phyloP scores from a whole-genome alignment of 2,329 filamentous ascomycete species.

The Colletotrichum sp. region DNA sequence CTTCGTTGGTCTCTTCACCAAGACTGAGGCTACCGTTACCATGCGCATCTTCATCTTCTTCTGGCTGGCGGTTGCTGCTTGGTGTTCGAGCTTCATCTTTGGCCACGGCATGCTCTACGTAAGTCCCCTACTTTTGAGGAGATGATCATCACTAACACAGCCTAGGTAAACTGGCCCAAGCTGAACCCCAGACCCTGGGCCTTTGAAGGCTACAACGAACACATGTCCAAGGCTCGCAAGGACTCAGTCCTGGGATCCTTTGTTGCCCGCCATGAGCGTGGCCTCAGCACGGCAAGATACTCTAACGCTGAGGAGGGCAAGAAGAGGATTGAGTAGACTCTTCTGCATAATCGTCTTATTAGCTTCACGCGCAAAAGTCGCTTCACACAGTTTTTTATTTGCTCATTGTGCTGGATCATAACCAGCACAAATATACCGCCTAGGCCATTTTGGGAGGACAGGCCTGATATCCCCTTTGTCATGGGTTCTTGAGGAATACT shows the following conservation, averaged over 20 bases:
- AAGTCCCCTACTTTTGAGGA: conserved; percentile 48
- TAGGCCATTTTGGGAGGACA: background rate
- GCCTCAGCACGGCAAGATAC: conserved; percentile 81
- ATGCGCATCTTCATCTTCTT: conserved; percentile 82
- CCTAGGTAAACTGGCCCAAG: conserved; percentile 96
- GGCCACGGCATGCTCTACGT: conserved; percentile 93
- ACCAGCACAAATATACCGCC: background rate
- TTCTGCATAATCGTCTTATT: background rate
- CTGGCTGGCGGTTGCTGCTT: conserved; percentile 73
- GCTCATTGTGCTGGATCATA: background rate
- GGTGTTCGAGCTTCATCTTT: conserved; percentile 79
- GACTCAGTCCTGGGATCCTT: conserved; percentile 82
- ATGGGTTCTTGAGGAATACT: background rate
- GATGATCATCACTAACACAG: background rate
- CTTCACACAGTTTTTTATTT: background rate
- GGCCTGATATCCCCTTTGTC: background rate
- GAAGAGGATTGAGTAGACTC: conserved; percentile 85
- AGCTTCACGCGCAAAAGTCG: background rate
- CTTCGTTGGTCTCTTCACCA: conserved; percentile 75
- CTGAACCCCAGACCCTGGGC: conserved; percentile 89
- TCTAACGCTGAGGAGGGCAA: conserved; percentile 94
- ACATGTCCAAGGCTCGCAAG: conserved; percentile 80
- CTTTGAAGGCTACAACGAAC: conserved; percentile 86
- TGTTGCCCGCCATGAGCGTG: conserved; percentile 77
- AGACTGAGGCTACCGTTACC: conserved; percentile 76